Evolutionary conservation across 257 asterid genomes (phyloP).

Genomic region (Cinchona pubescens): DNA sequence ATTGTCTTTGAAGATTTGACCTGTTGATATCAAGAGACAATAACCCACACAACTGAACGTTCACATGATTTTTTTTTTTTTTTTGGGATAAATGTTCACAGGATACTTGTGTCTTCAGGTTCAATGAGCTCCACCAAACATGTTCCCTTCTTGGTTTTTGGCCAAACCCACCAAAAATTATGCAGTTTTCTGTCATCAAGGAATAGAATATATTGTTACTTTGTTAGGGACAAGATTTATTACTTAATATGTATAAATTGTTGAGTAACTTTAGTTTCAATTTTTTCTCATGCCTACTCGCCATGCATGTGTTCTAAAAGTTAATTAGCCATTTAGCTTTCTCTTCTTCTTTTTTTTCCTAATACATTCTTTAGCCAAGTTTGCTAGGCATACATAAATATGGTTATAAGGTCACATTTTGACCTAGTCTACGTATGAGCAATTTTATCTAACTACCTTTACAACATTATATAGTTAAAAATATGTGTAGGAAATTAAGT

Average conservation of each 20-base stretch:
- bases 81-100: too few species aligned
- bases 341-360: too few species aligned
- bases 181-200: background rate
- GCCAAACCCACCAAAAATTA: constrained; percentile 26
- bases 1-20: background rate
- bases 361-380: too few species aligned
- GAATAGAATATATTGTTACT: background rate
- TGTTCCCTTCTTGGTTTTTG: constrained; percentile 12
- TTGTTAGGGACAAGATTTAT: background rate
- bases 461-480: too few species aligned
- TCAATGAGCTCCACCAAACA: constrained; percentile 25
- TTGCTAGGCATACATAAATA: too few species aligned
- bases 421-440: too few species aligned
- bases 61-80: too few species aligned
- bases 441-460: too few species aligned
- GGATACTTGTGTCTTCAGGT: constrained; percentile 1
- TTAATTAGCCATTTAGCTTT: too few species aligned
- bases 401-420: too few species aligned
- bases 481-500: too few species aligned
- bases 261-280: background rate
- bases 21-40: background rate
- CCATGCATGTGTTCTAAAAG: background rate
- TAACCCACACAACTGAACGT: background rate
- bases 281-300: background rate
- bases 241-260: background rate